Base-by-base conservation (phyloP, 2,329 filamentous ascomycete species). In the Microcyclosporella mali region DNA sequence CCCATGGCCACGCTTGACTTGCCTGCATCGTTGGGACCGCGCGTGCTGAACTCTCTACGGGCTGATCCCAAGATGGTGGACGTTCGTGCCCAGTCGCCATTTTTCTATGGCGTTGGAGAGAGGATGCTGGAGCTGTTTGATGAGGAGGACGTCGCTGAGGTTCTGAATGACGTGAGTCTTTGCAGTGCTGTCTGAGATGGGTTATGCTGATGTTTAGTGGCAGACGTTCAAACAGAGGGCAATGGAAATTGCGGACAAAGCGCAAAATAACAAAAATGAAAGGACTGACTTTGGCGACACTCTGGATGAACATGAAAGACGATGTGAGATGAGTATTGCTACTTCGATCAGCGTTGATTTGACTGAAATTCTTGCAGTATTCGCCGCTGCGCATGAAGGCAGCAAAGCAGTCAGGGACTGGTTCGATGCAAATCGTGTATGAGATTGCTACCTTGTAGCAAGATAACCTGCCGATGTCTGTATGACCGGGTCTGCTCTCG, bases 61-160 rank as follows among this genome's bases (percentile, higher is more conserved):
- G 92, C 92, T 25, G 88, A 95, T 60, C 84, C 92, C 0, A 82
- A 84, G 41, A 84, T 85, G 9, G 87, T 98, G 1, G 82, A 94
- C 43, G 66, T 98, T 32, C 80, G 90, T 37, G 81, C 86, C 42
- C 79, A 92, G 63, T 86, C 85, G 47, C 81, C 84, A 28, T 85
- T 95, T 65, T 95, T 95, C 57, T 97, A 95, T 68, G 82, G 79
- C 17, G 75, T 97, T 3, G 88, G 85, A 3, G 83, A 86, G 33
- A 78, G 87, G 39, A 88, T 95, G 66, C 72, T 97, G 48, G 89
- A 95, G 46, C 67, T 98, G 0, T 94, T 95, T 49, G 89, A 95
- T 45, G 89, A 95, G 64, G 81, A 95, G 43, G 85, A 88, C 43
- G 77, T 85, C 62, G 74, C 78, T 14, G 80, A 86, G 51, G 79